These are phyloP conservation scores for Phaseolus coccineus DNA, from an alignment of 331 rosid genomes.

Conservation along the genomic window DNA sequence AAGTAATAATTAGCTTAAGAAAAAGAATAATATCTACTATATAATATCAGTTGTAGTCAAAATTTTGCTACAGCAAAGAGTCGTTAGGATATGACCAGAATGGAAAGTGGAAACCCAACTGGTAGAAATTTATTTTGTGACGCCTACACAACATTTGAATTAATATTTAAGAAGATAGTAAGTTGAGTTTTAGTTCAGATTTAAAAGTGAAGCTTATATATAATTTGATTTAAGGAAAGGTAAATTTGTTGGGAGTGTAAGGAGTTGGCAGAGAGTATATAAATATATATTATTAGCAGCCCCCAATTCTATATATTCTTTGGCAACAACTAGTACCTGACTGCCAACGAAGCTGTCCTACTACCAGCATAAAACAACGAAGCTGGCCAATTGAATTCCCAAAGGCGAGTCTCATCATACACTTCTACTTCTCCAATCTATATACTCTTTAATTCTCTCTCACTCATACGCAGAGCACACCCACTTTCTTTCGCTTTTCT, in stretches of 20 bases:
- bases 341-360: conserved; percentile 44
- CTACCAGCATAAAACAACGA: conserved; percentile 45
- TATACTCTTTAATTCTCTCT: conserved; percentile 37
- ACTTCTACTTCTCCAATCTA: conserved; percentile 38
- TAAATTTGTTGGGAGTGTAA: background rate
- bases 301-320: conserved; percentile 50
- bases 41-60: conserved; percentile 33
- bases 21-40: background rate
- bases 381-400: conserved; percentile 54
- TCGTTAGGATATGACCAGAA: background rate
- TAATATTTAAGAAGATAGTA: background rate
- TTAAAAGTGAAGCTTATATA: background rate
- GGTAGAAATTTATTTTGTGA: background rate
- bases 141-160: too few species aligned
- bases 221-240: background rate
- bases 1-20: conserved; percentile 53
- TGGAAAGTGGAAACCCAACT: conserved; percentile 33
- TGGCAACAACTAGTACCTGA: conserved; percentile 45
- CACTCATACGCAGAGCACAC: conserved; percentile 41
- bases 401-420: conserved; percentile 49
- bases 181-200: background rate
- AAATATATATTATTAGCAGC: conserved; percentile 34
- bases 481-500: conserved; percentile 63
- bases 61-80: conserved; percentile 45
- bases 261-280: background rate